Evolutionary conservation across 1,139 yeast genomes (phyloP), one percentile per base, ranked within the genome.

Genomic region (Suhomyces choctaworum): DNA sequence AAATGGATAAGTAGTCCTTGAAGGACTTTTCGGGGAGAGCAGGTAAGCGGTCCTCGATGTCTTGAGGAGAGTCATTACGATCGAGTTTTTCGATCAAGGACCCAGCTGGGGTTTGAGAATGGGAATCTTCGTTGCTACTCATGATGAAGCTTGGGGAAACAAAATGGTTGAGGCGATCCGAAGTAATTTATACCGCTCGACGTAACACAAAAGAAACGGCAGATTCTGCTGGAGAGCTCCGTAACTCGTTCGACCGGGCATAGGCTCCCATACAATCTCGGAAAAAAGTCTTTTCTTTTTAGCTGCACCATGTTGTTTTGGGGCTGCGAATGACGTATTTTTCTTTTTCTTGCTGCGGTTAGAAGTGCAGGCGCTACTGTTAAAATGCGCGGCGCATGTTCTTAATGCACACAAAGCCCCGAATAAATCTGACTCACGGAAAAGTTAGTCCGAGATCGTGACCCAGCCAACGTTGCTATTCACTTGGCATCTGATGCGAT

Each of bases 11-110:
- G 41, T 52, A 50, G 31, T 48, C 52, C 28, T 46, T 46, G 29
- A 32, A 45, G n/a, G 54, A 40, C 41, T 58, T 62, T 28, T 60
- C 58, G 5, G 65, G 64, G 38, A 63, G 46, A 5, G 44, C 37
- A 9, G 58, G 62, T 22, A 45, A 34, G 28, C 45, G 35, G 34
- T 48, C 34, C 23, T 29, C 25, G 26, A 39, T 37, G 19, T 44
- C 41, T 14, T 39, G 34, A 16, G 17, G 37, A 10, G 34, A 16
- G 15, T 37, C 42, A n/a, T 27, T 24, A 22, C 32, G 31, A 14
- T 53, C 55, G 30, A 60, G 40, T 14, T 37, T 40, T 28, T 39
- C 41, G 11, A 41, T 23, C 20, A 39, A 25, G 2, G 44, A 41
- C 10, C 40, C 45, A 10, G 37, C 30, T 14, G 41, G 35, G 15